Percentiles rank a stretch among this genome's conserved stretches.
Evolutionary conservation across 2,329 filamentous ascomycete genomes (phyloP).

Genomic region (Albophoma yamanashiensis): DNA sequence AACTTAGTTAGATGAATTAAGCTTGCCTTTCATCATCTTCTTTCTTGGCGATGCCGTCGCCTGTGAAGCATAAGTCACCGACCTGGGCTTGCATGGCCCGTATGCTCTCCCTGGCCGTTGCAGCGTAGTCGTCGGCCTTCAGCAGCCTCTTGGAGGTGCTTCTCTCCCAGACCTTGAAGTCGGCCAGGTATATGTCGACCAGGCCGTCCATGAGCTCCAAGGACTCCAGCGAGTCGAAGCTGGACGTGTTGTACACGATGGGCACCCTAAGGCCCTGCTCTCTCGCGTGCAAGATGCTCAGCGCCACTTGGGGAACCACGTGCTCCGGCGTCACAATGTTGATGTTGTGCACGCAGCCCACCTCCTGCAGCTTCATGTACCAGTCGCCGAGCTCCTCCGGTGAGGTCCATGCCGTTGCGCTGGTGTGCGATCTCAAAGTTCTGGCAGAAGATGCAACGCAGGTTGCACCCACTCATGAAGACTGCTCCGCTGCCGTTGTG

Average conservation of each 20-base stretch:
- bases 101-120: slow-evolving; percentile 64
- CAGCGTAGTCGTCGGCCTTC: slow-evolving; percentile 68
- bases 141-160: slow-evolving; percentile 58
- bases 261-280: slow-evolving; percentile 60
- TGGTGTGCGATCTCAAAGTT: slow-evolving; percentile 79
- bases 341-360: slow-evolving; percentile 81
- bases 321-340: slow-evolving; percentile 83
- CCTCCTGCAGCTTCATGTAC: slow-evolving; percentile 72
- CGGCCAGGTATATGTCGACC: slow-evolving; percentile 78
- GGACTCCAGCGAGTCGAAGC: slow-evolving; percentile 66
- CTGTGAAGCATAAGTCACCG: slow-evolving; percentile 72
- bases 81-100: slow-evolving; percentile 73
- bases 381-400: slow-evolving; percentile 71
- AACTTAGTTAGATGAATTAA: too few species aligned
- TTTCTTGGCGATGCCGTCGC: slow-evolving; percentile 69
- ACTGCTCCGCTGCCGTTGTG: slow-evolving; percentile 71
- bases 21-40: too few species aligned
- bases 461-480: slow-evolving; percentile 68
- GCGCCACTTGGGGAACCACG: slow-evolving; percentile 71
- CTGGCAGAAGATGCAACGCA: slow-evolving; percentile 69
- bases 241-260: slow-evolving; percentile 77
- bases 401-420: slow-evolving; percentile 69
- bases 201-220: slow-evolving; percentile 65
- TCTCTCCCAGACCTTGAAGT: slow-evolving; percentile 73
- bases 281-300: slow-evolving; percentile 64